Evolutionary conservation across 129 eudicot genomes (phyloP), one percentile per base, ranked within the genome.

Genomic region (Heracleum sosnowskyi): DNA sequence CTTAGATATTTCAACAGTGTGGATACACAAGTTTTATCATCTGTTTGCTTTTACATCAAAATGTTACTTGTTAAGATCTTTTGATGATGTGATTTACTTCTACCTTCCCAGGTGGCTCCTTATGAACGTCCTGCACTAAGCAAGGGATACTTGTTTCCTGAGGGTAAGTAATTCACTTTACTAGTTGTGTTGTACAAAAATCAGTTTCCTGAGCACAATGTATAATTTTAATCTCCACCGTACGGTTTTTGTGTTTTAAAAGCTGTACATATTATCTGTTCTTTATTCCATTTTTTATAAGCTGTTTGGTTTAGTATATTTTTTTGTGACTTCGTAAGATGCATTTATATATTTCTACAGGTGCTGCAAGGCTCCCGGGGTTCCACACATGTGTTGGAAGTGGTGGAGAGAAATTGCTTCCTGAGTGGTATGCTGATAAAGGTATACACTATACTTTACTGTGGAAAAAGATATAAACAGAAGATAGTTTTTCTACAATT

Each of bases 41-140:
- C 11, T 57, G 31, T n/a, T n/a, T 9, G 64, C 31, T 8, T 57
- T 57, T 57, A 24, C 31, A 57, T 57, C 64, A 0, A 31, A 29
- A 29, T 64, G 36, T 64, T 64, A 26, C 29, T 63, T 64, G 29
- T 13, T 29, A 11, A 29, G 70, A 11, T 64, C 70, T 29, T 33
- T 40, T 40, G 20, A 11, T 64, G 5, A 41, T 20, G 42, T n/a
- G 5, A 40, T 24, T 42, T 73, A 24, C n/a, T 40, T 53, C 62
- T 63, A 40, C n/a, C 31, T 49, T 28, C 16, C 44, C 84, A 94
- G 98, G 98, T 94, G 83, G 98, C 98, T 80, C 98, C 98, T 47
- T 94, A 94, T 91, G 98, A 94, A 86, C 98, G 98, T 80, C 98
- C 98, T 55, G 98, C 98, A 62, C 97, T 94, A 75, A 94, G 98